phyloP scores from a whole-genome alignment of 495 filamentous ascomycete genomes.

The Talaromyces liani region DNA sequence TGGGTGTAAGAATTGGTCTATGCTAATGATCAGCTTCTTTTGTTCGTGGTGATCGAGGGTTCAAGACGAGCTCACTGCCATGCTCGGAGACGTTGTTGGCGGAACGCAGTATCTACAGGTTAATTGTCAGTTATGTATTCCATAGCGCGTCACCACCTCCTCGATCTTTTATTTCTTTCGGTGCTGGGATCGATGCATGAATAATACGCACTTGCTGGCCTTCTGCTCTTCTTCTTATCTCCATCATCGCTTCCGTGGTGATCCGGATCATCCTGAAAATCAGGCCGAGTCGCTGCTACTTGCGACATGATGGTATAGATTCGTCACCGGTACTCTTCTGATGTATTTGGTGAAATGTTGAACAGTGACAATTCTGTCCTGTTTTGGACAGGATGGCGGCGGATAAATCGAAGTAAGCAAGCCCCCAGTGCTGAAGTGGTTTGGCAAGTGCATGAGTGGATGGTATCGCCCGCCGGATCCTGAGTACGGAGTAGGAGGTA shows the following conservation, averaged over 20 bases:
- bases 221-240: conserved; percentile 78
- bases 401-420: background rate
- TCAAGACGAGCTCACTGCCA: conserved; percentile 65
- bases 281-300: conserved; percentile 32
- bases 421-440: background rate
- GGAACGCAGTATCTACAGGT: conserved; percentile 75
- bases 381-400: conserved; percentile 2
- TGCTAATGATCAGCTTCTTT: background rate
- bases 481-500: background rate
- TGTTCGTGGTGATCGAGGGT: background rate
- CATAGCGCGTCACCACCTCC: background rate
- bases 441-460: background rate
- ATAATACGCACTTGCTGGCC: conserved; percentile 66
- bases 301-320: conserved; percentile 37
- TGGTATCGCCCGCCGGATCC: background rate
- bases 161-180: background rate
- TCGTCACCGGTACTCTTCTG: background rate
- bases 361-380: conserved; percentile 4
- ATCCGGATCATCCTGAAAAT: conserved; percentile 45
- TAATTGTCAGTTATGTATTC: conserved; percentile 3
- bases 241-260: conserved; percentile 31
- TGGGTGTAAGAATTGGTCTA: conserved; percentile 87
- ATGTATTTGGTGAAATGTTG: background rate
- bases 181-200: conserved; percentile 4
- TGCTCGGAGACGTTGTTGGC: conserved; percentile 86